Percentiles rank a stretch among this genome's conserved stretches.
Evolutionary conservation across 768 basidiomycete species (phyloP).

Genomic region (Phanerochaete sordida): DNA sequence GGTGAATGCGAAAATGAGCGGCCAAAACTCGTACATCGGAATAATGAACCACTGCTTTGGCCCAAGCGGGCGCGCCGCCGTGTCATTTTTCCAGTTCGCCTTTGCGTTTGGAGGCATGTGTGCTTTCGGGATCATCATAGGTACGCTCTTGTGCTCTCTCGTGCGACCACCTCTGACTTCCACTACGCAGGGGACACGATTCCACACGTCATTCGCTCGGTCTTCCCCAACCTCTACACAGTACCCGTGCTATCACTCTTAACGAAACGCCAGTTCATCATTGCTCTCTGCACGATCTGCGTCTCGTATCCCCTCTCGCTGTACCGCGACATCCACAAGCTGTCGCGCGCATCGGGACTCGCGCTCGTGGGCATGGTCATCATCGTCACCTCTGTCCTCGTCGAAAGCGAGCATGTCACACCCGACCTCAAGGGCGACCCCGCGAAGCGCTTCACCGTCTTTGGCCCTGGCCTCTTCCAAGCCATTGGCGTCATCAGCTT

Average conservation of each 20-base stretch:
- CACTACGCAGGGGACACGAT: constrained; percentile 77
- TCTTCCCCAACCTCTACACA: constrained; percentile 65
- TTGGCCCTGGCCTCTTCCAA: constrained; percentile 82
- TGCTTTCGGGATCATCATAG: constrained; percentile 95
- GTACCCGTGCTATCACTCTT: constrained; percentile 77
- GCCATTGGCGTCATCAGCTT: constrained; percentile 98
- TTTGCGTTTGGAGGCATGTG: constrained; percentile 99
- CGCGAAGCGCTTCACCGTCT: constrained; percentile 65
- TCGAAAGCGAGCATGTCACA: constrained; percentile 77
- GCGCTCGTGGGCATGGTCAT: constrained; percentile 92
- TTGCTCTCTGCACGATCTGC: constrained; percentile 78
- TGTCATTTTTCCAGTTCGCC: constrained; percentile 95
- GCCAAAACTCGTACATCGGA: constrained; percentile 87
- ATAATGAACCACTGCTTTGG: constrained; percentile 96
- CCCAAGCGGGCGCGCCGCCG: constrained; percentile 82
- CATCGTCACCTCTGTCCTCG: constrained; percentile 81
- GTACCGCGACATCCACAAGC: constrained; percentile 96
- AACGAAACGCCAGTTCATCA: constrained; percentile 85
- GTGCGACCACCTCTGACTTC: background rate
- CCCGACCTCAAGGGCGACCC: constrained; percentile 76
- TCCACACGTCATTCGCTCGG: constrained; percentile 85
- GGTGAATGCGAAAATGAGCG: constrained; percentile 92
- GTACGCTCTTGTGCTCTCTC: constrained; percentile 18
- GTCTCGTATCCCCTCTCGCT: constrained; percentile 95
- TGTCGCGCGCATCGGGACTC: constrained; percentile 87